phyloP scores from a whole-genome alignment of 495 filamentous ascomycete species.

The Penicillium diatomitis region DNA sequence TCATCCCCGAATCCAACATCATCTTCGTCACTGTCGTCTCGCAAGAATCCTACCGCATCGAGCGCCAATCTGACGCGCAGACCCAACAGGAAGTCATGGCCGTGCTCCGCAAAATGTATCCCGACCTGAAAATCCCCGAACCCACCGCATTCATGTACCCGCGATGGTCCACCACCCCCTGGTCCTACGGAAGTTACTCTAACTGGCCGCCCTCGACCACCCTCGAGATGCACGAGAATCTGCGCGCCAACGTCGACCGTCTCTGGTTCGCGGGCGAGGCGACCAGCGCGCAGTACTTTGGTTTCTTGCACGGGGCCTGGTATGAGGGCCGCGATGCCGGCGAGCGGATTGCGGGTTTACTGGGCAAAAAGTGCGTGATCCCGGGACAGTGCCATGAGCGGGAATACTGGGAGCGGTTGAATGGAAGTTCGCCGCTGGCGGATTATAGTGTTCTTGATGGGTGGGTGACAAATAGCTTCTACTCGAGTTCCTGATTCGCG shows the following conservation, averaged over 20 bases:
- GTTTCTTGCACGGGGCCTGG: constrained; percentile 62
- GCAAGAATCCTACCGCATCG: constrained; percentile 52
- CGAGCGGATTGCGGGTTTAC: constrained; percentile 36
- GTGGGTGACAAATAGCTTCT: constrained; percentile 13
- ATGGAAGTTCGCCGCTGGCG: constrained; percentile 10
- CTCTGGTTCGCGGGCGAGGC: constrained; percentile 68
- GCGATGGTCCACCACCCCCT: constrained; percentile 56
- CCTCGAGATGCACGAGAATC: constrained; percentile 62
- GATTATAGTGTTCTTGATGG: constrained; percentile 16
- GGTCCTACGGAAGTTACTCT: constrained; percentile 62
- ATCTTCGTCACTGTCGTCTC: constrained; percentile 62
- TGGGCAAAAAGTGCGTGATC: constrained; percentile 3
- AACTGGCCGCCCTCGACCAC: constrained; percentile 64
- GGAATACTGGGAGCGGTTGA: neutral
- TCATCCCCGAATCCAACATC: constrained; percentile 56
- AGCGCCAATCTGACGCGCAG: constrained; percentile 50
- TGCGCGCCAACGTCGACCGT: constrained; percentile 56
- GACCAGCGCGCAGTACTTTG: constrained; percentile 60
- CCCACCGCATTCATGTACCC: constrained; percentile 63
- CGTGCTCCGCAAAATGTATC: constrained; percentile 60
- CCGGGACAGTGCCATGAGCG: constrained; percentile 4
- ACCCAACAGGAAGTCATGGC: constrained; percentile 52
- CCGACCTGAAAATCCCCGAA: constrained; percentile 49
- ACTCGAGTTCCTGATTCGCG: constrained; percentile 5
- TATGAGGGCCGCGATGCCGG: constrained; percentile 52